Percentiles rank a stretch among this genome's conserved stretches.
Conservation (phyloP, 352 stramenopile genomes). For the Sclerospora graminicola region DNA sequence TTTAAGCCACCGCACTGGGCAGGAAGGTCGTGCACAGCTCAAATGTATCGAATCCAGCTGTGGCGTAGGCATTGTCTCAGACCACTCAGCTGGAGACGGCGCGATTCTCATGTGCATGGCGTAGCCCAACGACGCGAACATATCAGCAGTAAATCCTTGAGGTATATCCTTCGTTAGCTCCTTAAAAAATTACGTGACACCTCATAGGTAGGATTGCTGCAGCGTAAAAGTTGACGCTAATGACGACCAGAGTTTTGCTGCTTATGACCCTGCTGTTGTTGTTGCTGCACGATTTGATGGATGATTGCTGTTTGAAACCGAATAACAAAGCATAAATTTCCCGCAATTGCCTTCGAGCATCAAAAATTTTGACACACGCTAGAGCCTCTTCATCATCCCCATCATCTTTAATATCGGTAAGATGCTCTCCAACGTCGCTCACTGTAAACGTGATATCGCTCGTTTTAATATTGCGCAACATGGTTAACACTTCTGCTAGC, state of each 20-base stretch:
- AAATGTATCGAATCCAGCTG: no score
- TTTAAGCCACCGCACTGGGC: no score
- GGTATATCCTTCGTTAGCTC: conserved; percentile 32
- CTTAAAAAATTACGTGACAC: conserved; percentile 26
- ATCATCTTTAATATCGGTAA: conserved; percentile 19
- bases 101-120: conserved; percentile 30
- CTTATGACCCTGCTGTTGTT: conserved; percentile 12
- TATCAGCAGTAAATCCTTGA: conserved; percentile 44
- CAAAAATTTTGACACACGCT: conserved; percentile 5
- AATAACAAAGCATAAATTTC: conserved; percentile 34
- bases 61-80: no score
- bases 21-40: no score
- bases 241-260: conserved; percentile 2
- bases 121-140: no score
- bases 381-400: conserved; percentile 14
- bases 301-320: conserved; percentile 27
- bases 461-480: conserved; percentile 23
- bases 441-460: conserved; percentile 21
- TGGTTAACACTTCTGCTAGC: no score
- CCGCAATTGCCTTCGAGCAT: conserved; percentile 24
- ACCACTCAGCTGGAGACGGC: conserved; percentile 2
- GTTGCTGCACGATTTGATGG: conserved; percentile 9
- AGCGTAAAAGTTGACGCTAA: conserved; percentile 12
- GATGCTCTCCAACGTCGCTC: conserved; percentile 21
- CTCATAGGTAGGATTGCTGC: conserved; percentile 12